Percentiles rank a stretch among this genome's conserved stretches.
Evolutionary conservation across 208 protist genomes (phyloP).

Genomic region (Leishmania amazonensis): DNA sequence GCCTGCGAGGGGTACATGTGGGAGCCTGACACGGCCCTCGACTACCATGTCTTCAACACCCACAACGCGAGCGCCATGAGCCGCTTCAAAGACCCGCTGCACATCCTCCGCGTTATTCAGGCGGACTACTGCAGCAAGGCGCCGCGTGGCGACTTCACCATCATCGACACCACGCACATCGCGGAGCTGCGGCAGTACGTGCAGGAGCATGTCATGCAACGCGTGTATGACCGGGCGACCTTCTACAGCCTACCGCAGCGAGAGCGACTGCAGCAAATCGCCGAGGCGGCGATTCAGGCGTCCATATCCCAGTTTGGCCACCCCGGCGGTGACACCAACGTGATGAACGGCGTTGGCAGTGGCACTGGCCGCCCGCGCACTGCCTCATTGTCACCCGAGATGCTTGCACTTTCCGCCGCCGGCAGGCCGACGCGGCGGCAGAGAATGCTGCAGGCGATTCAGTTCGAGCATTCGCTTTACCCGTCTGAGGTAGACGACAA

Average conservation of each 20-base stretch:
- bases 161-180: conserved; percentile 73
- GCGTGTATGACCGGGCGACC: conserved; percentile 75
- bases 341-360: conserved; percentile 17
- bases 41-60: conserved; percentile 85
- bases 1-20: conserved; percentile 88
- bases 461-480: conserved; percentile 87
- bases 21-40: conserved; percentile 76
- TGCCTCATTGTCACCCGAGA: conserved; percentile 6
- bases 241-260: conserved; percentile 73
- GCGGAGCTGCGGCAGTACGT: conserved; percentile 65
- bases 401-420: conserved; percentile 23
- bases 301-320: conserved; percentile 34
- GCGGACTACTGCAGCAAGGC: conserved; percentile 74
- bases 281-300: conserved; percentile 41
- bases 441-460: conserved; percentile 49
- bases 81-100: conserved; percentile 57
- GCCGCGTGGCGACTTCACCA: conserved; percentile 70
- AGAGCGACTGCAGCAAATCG: conserved; percentile 50
- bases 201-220: conserved; percentile 68
- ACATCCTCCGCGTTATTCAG: conserved; percentile 70
- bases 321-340: conserved; percentile 28
- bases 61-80: conserved; percentile 78
- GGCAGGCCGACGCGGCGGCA: conserved; percentile 23
- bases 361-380: conserved; percentile 24
- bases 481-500: conserved; percentile 79